A percentile compares a stretch with the other conserved stretches of the same genome.
Conservation (phyloP, 257 asterid species). For the Coffea eugenioides region DNA sequence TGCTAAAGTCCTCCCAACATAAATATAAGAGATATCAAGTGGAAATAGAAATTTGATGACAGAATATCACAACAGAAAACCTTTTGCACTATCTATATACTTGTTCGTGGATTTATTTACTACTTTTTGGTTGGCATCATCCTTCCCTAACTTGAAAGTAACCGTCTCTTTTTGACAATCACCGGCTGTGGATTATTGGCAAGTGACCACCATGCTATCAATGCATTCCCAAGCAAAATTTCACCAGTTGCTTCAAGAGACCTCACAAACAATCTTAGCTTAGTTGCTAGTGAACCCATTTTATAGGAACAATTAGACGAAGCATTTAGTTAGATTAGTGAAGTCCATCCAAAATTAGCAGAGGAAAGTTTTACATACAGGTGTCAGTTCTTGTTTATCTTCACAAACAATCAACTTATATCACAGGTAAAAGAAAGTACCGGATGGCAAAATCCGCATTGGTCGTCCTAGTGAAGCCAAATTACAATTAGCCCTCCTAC, state of each 20-base stretch:
- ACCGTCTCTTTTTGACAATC: neutral
- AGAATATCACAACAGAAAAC: no score
- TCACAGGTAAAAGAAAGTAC: constrained; percentile 9
- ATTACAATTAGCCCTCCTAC: constrained; percentile 43
- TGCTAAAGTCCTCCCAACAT: neutral
- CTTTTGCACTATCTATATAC: neutral
- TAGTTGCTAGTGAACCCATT: neutral
- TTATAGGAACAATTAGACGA: neutral
- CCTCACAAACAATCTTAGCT: neutral
- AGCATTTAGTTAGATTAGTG: neutral
- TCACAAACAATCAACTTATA: neutral
- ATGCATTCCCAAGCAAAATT: neutral
- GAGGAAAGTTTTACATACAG: neutral
- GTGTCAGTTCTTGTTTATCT: neutral
- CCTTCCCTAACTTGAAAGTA: neutral
- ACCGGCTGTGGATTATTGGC: neutral
- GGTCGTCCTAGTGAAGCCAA: constrained; percentile 39
- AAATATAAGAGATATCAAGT: neutral
- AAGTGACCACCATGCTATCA: neutral
- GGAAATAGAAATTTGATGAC: neutral
- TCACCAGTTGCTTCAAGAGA: neutral
- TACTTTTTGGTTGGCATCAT: neutral
- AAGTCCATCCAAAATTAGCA: neutral
- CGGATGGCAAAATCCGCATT: constrained; percentile 23
- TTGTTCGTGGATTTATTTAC: neutral